phyloP scores from a whole-genome alignment of 805 yeast species.

The Spathaspora arborariae region DNA sequence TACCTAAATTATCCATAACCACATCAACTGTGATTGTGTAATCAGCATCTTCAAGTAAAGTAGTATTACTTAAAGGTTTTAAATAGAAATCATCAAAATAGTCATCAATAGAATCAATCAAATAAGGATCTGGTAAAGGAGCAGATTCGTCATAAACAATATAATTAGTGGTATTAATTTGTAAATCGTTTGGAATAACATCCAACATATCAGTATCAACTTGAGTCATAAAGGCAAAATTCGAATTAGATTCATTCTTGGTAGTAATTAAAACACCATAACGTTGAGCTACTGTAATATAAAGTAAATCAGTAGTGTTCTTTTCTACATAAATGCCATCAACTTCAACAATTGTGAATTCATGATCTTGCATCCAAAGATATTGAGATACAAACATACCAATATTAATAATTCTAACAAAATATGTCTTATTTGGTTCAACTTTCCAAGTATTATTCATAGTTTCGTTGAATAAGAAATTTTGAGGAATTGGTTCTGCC shows the following conservation, averaged over 20 bases:
- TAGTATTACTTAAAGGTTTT: conserved; percentile 54
- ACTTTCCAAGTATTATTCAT: conserved; percentile 53
- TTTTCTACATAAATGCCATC: conserved; percentile 59
- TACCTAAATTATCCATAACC: conserved; percentile 64
- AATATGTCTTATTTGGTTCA: conserved; percentile 57
- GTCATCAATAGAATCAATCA: conserved; percentile 31
- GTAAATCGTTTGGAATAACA: conserved; percentile 54
- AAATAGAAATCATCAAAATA: conserved; percentile 74
- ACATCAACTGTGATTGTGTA: conserved; percentile 55
- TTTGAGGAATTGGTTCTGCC: conserved; percentile 77
- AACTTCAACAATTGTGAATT: conserved; percentile 37
- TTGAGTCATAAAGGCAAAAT: conserved; percentile 59
- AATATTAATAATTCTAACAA: conserved; percentile 59
- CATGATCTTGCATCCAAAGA: conserved; percentile 39
- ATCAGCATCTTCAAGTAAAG: conserved; percentile 58
- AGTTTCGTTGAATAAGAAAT: conserved; percentile 61
- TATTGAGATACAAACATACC: conserved; percentile 72
- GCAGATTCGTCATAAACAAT: conserved; percentile 44
- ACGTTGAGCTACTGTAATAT: conserved; percentile 79
- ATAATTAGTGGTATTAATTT: conserved; percentile 50
- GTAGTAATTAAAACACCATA: conserved; percentile 65
- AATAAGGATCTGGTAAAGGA: conserved; percentile 16
- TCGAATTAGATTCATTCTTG: conserved; percentile 38
- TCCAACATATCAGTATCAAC: conserved; percentile 70
- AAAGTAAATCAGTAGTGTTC: conserved; percentile 48